Evolutionary conservation across 2,329 filamentous ascomycete genomes (phyloP).

Genomic region (Clarireedia hainanense): DNA sequence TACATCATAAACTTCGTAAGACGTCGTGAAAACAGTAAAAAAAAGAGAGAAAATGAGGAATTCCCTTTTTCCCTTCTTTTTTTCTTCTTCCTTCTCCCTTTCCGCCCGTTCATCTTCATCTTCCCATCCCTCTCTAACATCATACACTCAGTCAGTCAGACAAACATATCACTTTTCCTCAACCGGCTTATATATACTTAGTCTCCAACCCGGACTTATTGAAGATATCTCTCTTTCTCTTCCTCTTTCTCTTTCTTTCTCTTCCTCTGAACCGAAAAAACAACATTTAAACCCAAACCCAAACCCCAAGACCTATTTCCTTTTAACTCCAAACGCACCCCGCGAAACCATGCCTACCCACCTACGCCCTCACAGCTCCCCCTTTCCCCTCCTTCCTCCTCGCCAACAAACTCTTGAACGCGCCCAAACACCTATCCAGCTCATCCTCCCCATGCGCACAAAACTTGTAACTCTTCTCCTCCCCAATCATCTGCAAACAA

Average conservation of each 20-base stretch:
- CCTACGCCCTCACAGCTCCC: background rate
- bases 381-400: slow-evolving; percentile 51
- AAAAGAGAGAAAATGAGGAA: background rate
- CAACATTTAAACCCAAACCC: background rate
- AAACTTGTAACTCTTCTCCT: slow-evolving; percentile 77
- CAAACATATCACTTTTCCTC: too few relatives aligned
- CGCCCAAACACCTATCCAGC: slow-evolving; percentile 76
- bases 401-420: slow-evolving; percentile 77
- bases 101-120: background rate
- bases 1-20: background rate
- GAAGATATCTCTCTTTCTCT: too few relatives aligned
- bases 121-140: background rate
- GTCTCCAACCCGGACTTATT: too few relatives aligned
- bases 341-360: background rate
- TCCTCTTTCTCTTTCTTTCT: too few relatives aligned
- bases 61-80: background rate
- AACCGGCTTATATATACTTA: too few relatives aligned
- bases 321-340: background rate
- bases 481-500: slow-evolving; percentile 88
- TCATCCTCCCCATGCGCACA: slow-evolving; percentile 74
- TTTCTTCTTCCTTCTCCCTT: background rate
- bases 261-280: too few relatives aligned
- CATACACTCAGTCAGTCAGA: too few relatives aligned
- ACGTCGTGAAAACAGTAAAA: background rate
- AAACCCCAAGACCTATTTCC: background rate